A percentile compares a stretch with the other conserved stretches of the same genome.
Evolutionary conservation across 345 rosid genomes (phyloP).

Genomic region (Lepidium sativum): DNA sequence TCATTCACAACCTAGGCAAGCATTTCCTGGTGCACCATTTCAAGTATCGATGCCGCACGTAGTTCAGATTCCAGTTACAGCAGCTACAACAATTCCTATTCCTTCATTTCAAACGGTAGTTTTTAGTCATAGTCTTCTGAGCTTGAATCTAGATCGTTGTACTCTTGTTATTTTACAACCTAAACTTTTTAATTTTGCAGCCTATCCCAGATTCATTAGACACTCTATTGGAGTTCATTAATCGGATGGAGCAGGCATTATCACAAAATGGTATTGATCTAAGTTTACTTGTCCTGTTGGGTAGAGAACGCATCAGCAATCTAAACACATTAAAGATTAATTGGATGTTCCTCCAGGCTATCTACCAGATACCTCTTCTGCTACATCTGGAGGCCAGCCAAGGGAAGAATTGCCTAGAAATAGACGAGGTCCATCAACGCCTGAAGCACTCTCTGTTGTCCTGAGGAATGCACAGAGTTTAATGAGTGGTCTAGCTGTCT

Average conservation of each 20-base stretch:
- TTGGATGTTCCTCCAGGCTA: constrained; percentile 38
- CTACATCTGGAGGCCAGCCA: constrained; percentile 27
- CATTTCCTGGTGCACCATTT: constrained; percentile 43
- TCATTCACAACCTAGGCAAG: constrained; percentile 44
- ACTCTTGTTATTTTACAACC: background rate
- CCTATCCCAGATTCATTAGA: constrained; percentile 81
- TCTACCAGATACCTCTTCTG: constrained; percentile 40
- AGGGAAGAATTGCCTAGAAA: constrained; percentile 43
- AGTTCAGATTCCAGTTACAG: constrained; percentile 52
- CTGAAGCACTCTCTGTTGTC: constrained; percentile 57
- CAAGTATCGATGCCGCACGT: constrained; percentile 44
- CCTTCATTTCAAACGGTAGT: constrained; percentile 62
- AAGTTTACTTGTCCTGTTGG: background rate
- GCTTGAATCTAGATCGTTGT: background rate
- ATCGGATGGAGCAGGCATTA: constrained; percentile 59
- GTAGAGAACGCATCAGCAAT: background rate
- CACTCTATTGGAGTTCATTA: constrained; percentile 67
- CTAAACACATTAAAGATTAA: background rate
- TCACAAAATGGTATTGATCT: constrained; percentile 51
- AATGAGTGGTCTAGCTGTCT: constrained; percentile 45
- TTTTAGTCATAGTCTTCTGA: background rate
- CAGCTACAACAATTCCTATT: constrained; percentile 45
- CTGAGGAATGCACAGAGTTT: constrained; percentile 56
- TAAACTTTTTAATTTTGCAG: constrained; percentile 33
- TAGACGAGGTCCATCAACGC: constrained; percentile 47